A percentile compares a stretch with the other conserved stretches of the same genome.
Evolutionary conservation across 352 stramenopile species (phyloP).

Genomic region (Pythium guiyangense): DNA sequence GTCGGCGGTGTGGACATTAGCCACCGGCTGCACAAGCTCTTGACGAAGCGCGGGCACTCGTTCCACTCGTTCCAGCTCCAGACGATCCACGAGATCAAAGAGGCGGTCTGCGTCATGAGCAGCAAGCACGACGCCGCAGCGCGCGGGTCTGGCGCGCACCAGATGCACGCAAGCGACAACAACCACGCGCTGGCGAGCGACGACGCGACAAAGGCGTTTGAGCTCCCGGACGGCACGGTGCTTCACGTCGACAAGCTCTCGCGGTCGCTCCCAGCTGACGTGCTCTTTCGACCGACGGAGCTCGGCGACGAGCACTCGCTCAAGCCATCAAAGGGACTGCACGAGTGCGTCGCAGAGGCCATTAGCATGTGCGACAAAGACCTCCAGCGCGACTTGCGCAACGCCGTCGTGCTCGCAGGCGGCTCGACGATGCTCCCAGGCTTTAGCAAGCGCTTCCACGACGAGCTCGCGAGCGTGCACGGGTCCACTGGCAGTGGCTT

Average conservation of each 20-base stretch:
- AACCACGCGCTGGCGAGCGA: no score
- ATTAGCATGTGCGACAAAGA: constrained; percentile 88
- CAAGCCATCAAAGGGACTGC: constrained; percentile 62
- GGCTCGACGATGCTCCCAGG: constrained; percentile 84
- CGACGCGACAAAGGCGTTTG: constrained; percentile 52
- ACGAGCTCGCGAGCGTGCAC: constrained; percentile 34
- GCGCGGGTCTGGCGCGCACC: constrained; percentile 5
- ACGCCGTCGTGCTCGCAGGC: constrained; percentile 72
- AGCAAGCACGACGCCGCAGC: constrained; percentile 17
- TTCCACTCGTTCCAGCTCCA: constrained; percentile 67
- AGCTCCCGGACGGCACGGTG: constrained; percentile 83
- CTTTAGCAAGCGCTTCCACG: constrained; percentile 76
- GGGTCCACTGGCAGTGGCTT: constrained; percentile 16
- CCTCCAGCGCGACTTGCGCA: constrained; percentile 72
- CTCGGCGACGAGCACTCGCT: constrained; percentile 91
- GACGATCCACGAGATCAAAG: constrained; percentile 87
- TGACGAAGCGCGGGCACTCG: constrained; percentile 61
- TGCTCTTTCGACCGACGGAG: constrained; percentile 84
- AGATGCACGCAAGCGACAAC: constrained; percentile 5
- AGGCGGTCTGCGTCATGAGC: constrained; percentile 43
- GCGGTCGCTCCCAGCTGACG: constrained; percentile 58
- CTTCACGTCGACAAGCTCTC: constrained; percentile 81
- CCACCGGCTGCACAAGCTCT: constrained; percentile 57
- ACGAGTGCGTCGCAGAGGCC: constrained; percentile 74
- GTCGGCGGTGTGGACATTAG: constrained; percentile 77